Conservation (phyloP, 345 rosid genomes). For the Gynandropsis gynandra region DNA sequence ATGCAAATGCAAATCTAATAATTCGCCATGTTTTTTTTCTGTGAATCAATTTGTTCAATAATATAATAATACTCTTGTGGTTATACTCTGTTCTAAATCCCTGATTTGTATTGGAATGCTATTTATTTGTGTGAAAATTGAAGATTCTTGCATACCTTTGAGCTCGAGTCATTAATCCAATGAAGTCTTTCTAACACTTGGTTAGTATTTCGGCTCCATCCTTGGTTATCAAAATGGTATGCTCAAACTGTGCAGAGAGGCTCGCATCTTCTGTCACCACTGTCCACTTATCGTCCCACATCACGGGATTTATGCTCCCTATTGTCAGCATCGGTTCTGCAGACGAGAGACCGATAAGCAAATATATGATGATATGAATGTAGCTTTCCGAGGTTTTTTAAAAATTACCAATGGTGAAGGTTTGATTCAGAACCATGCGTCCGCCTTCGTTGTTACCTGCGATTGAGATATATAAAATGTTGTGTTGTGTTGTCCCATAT, state of each 20-base stretch:
- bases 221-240: conserved; percentile 72
- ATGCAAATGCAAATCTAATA: conserved; percentile 3
- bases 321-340: conserved; percentile 90
- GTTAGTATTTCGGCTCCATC: conserved; percentile 91
- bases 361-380: background rate
- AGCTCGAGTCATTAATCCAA: conserved; percentile 9
- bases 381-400: background rate
- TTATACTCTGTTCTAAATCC: too few species aligned
- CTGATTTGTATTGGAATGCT: too few species aligned
- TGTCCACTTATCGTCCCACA: conserved; percentile 94
- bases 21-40: too few species aligned
- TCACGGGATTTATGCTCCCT: conserved; percentile 66
- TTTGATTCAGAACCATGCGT: conserved; percentile 77
- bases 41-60: too few species aligned
- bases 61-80: too few species aligned
- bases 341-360: background rate
- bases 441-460: conserved; percentile 75
- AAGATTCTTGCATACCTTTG: conserved; percentile 12
- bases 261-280: conserved; percentile 85
- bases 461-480: conserved; percentile 3
- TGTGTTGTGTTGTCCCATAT: too few species aligned
- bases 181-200: conserved; percentile 29
- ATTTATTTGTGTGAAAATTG: too few species aligned
- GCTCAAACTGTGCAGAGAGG: conserved; percentile 89
- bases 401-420: conserved; percentile 72